Percentiles rank a stretch among this genome's conserved stretches.
Evolutionary conservation across 176 grass and related monocot genomes (phyloP).

Genomic region (Lolium multiflorum): DNA sequence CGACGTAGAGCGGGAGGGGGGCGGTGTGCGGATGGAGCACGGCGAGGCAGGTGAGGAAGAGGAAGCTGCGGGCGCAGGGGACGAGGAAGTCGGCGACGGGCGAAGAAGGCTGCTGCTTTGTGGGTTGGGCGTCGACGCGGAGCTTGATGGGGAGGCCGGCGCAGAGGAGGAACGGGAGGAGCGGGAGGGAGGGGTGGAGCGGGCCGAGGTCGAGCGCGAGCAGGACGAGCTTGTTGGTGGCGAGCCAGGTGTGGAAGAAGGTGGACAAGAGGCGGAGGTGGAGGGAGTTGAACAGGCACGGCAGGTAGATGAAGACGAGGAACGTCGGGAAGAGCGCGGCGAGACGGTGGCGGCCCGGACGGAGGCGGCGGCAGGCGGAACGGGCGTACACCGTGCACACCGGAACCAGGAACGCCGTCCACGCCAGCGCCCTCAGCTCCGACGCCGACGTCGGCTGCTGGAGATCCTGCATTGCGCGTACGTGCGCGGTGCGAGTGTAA

Average conservation of each 20-base stretch:
- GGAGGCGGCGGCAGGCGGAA: slow-evolving; percentile 38
- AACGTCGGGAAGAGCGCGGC: slow-evolving; percentile 52
- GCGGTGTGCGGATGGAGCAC: slow-evolving; percentile 50
- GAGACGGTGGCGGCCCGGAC: slow-evolving; percentile 51
- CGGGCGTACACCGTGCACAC: slow-evolving; percentile 56
- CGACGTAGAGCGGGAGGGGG: slow-evolving; percentile 42
- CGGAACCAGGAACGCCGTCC: slow-evolving; percentile 43
- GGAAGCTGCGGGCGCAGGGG: slow-evolving; percentile 47
- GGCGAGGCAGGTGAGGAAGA: slow-evolving; percentile 57
- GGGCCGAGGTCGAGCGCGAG: slow-evolving; percentile 68
- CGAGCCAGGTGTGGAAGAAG: slow-evolving; percentile 88
- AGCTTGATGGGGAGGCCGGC: slow-evolving; percentile 66
- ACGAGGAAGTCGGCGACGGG: slow-evolving; percentile 32
- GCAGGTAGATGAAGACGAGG: slow-evolving; percentile 58
- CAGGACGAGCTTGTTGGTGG: slow-evolving; percentile 71
- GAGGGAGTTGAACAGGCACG: slow-evolving; percentile 66
- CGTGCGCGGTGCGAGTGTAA: neutral
- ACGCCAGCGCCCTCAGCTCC: slow-evolving; percentile 52
- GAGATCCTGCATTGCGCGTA: slow-evolving; percentile 7
- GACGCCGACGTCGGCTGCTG: slow-evolving; percentile 33
- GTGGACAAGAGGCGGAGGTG: slow-evolving; percentile 64
- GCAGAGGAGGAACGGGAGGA: slow-evolving; percentile 65
- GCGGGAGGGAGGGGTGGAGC: slow-evolving; percentile 53
- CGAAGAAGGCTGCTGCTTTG: neutral
- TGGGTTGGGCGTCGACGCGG: neutral